phyloP scores from a whole-genome alignment of 495 filamentous ascomycete species.

The Neurospora africana region DNA sequence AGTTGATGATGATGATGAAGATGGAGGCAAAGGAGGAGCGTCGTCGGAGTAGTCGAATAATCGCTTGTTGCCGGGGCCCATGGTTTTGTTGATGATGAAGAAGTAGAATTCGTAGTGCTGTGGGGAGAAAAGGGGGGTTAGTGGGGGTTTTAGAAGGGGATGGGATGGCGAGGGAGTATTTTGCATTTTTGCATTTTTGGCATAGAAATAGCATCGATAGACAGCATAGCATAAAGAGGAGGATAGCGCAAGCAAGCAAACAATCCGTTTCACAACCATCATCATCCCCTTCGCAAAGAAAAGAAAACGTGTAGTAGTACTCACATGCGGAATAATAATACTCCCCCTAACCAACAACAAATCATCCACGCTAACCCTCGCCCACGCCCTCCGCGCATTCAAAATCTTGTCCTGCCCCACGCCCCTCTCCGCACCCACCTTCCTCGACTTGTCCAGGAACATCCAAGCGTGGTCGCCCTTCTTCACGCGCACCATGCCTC shows the following conservation, averaged over 20 bases:
- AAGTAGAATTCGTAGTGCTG: conserved; percentile 96
- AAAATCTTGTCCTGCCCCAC: conserved; percentile 51
- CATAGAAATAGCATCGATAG: neutral
- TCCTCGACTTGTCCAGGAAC: conserved; percentile 81
- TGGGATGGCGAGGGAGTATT: neutral
- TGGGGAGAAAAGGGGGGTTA: conserved; percentile 6
- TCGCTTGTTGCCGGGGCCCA: conserved; percentile 57
- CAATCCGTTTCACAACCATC: neutral
- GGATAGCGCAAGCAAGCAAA: neutral
- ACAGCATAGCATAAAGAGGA: neutral
- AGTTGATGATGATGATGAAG: conserved; percentile 23
- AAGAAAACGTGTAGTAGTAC: conserved; percentile 22
- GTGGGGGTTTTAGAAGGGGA: neutral
- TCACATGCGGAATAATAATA: conserved; percentile 88
- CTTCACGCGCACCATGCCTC: conserved; percentile 70
- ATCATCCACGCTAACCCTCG: conserved; percentile 89
- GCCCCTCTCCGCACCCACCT: conserved; percentile 75
- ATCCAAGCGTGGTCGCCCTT: conserved; percentile 89
- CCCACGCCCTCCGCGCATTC: conserved; percentile 74
- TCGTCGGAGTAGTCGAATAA: conserved; percentile 67
- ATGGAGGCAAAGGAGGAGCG: conserved; percentile 29
- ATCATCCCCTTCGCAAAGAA: neutral
- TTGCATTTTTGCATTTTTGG: neutral
- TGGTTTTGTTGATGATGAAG: conserved; percentile 80
- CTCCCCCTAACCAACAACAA: conserved; percentile 87